Conservation (phyloP, 163 green algal species). For the Smithsoniella earleae region DNA sequence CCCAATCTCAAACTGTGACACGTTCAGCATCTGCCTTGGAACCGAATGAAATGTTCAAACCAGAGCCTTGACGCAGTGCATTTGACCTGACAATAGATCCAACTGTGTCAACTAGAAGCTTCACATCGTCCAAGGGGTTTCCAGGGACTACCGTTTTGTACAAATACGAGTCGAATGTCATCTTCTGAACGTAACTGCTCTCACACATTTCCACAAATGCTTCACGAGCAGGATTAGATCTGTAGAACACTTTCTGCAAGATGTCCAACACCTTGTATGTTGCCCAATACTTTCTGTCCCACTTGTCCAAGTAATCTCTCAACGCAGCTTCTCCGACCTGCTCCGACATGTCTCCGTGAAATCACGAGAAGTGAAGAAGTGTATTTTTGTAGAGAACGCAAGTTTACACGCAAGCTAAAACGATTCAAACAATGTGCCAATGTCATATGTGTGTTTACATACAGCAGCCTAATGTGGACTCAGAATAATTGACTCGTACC, state of each 20-base stretch:
- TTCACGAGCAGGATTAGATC: slow-evolving; percentile 92
- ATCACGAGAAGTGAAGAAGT: too few species aligned
- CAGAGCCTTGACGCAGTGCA: slow-evolving; percentile 69
- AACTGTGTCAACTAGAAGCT: slow-evolving; percentile 81
- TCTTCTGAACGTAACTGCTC: slow-evolving; percentile 96
- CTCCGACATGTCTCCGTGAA: slow-evolving; percentile 30
- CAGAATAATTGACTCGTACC: too few species aligned
- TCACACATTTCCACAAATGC: slow-evolving; percentile 98
- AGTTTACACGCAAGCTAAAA: too few species aligned
- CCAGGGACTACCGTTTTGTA: slow-evolving; percentile 98
- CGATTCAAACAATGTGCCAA: too few species aligned
- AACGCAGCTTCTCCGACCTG: slow-evolving; percentile 75
- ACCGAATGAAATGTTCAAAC: slow-evolving; percentile 68
- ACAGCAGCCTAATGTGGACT: too few species aligned
- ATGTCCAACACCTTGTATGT: slow-evolving; percentile 99
- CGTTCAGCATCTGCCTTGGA: slow-evolving; percentile 50
- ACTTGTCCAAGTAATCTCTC: slow-evolving; percentile 90
- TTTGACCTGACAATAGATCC: slow-evolving; percentile 81
- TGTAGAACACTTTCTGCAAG: slow-evolving; percentile 96
- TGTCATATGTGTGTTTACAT: too few species aligned
- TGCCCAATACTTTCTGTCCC: slow-evolving; percentile 73
- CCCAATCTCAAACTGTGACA: too few species aligned
- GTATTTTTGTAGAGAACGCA: too few species aligned
- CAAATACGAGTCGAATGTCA: slow-evolving; percentile 98
- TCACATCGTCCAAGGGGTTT: slow-evolving; percentile 82